Evolutionary conservation across 345 rosid species (phyloP), one percentile per base, ranked within the genome.

Genomic region (Erucastrum elatum): DNA sequence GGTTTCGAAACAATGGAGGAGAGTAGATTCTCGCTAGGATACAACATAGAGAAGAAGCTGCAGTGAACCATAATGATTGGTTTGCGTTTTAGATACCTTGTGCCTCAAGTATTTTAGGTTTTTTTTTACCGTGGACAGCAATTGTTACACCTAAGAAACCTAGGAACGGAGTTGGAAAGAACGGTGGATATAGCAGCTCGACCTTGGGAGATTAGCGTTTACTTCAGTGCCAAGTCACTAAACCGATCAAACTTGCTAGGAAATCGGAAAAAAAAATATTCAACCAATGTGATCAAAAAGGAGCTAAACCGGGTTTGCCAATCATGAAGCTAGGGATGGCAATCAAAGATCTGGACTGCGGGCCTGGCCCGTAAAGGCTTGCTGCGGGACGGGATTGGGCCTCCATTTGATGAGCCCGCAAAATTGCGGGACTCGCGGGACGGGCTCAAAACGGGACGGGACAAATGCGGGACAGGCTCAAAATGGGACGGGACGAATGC

Each of bases 141-240:
- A 87, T 87, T 64, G 83, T 90, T 3, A 89, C 89, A 66, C 93
- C 17, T n/a, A 51, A 1, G 21, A 51, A 51, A 85, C 81, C 53
- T 92, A 92, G 98, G 97, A 92, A 27, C 92, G 96, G 94, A 94
- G 94, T 83, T 90, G 97, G 98, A 85, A 83, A 76, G 94, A 90
- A 78, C 89, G 91, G 26, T 90, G 96, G 96, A 75, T 92, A 2
- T 87, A 2, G 87, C 93, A 0, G 96, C 96, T 30, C 83, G 90
- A 58, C 97, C 96, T 2, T 92, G 94, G 96, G 97, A 92, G 80
- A 77, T 88, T n/a, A 85, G 94, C 56, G 64, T 81, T 68, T 85
- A 87, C 25, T 53, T 68, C 85, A 87, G 25, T 53, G 81, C 65
- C 78, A 80, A 34, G 80, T 75, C 16, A 76, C 10, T 34, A 78